Percentiles rank a stretch among this genome's conserved stretches.
Conservation (phyloP, 345 rosid genomes). For the Brassica cretica region DNA sequence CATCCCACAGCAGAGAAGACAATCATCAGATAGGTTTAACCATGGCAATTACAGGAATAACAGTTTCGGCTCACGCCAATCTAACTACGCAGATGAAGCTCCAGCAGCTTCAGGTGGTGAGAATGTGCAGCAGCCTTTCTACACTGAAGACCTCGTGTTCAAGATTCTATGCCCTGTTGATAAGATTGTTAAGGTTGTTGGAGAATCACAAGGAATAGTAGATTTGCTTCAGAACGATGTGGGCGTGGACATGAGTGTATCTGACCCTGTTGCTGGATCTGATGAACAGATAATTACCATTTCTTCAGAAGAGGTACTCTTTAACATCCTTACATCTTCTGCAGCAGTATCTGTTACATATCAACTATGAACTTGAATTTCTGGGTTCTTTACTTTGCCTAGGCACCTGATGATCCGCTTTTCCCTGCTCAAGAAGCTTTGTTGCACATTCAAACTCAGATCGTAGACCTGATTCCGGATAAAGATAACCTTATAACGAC, state of each 20-base stretch:
- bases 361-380: constrained; percentile 12
- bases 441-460: constrained; percentile 90
- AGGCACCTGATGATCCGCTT: constrained; percentile 95
- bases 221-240: constrained; percentile 86
- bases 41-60: constrained; percentile 51
- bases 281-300: constrained; percentile 84
- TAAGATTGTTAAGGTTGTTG: constrained; percentile 67
- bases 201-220: constrained; percentile 73
- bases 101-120: constrained; percentile 56
- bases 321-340: not conserved
- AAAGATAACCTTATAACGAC: constrained; percentile 74
- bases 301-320: constrained; percentile 88
- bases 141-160: constrained; percentile 81
- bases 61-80: constrained; percentile 54
- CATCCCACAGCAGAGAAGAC: constrained; percentile 60
- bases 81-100: constrained; percentile 52
- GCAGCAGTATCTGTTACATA: not conserved
- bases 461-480: constrained; percentile 71
- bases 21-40: constrained; percentile 58
- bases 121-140: constrained; percentile 55
- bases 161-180: constrained; percentile 89
- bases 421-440: constrained; percentile 99
- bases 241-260: constrained; percentile 85
- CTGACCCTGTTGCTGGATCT: constrained; percentile 78
- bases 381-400: constrained; percentile 15